Evolutionary conservation across 495 filamentous ascomycete genomes (phyloP), one percentile per base, ranked within the genome.

Genomic region (Lentithecium fluviatile): DNA sequence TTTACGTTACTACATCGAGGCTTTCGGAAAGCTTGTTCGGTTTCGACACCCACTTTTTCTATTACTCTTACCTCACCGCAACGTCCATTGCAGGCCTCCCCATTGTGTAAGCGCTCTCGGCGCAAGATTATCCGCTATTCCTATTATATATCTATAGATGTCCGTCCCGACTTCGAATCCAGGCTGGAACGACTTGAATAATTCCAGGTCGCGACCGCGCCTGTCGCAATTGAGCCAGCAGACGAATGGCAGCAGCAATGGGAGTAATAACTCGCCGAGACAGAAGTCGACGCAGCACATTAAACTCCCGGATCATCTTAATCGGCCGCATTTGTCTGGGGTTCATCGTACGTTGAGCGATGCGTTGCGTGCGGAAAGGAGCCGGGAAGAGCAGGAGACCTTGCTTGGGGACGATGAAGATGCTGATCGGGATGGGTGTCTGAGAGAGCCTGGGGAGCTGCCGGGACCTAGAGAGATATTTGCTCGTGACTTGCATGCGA

Each of bases 331-430:
- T 66, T 36, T 62, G 46, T 45, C 34, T 25, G 20, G 10, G n/a
- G 46, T 23, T 37, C 58, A 66, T 37, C 66, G 71, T 34, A 73
- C 66, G 45, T 46, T 75, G 1, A 70, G 60, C 45, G 73, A 75
- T 49, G 73, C 73, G 25, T 40, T 75, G 45, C 45, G 72, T 11
- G 51, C 64, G 10, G 71, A 61, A 7, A 46, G 69, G 12, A 68
- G 71, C 23, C 23, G 69, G 24, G 71, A 75, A 57, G 73, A 74
- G 65, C 73, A 74, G 52, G 73, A 74, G 51, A 70, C 69, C 10
- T 45, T 75, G 40, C 61, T 75, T 26, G 69, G 60, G 20, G 69
- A 67, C 19, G 71, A 70, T 25, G 69, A 70, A 24, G 67, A 53
- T 45, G 71, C 70, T 8, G 71, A 74, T 58, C 62, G 68, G 15